Evolutionary conservation across 352 stramenopile species (phyloP), one percentile per base, ranked within the genome.

Genomic region (Phytopythium vexans): DNA sequence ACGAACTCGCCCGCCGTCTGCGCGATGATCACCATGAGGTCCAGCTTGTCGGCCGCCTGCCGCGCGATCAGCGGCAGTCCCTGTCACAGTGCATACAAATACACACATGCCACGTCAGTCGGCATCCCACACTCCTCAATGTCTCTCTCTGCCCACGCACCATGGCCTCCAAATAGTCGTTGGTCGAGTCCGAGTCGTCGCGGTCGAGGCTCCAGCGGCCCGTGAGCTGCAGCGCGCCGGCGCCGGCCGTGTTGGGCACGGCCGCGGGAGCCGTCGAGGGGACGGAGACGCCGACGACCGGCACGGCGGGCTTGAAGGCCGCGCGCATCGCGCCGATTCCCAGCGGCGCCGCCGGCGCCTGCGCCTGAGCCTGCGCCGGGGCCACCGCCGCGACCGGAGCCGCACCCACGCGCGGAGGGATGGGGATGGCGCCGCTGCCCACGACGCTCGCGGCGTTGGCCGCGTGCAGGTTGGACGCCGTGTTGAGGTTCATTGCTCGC

Each of bases 131-230:
- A n/a, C n/a, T n/a, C n/a, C n/a, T n/a, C n/a, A n/a, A n/a, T n/a
- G n/a, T n/a, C 14, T 44, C 9, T 9, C 5, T 15, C 27, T 4
- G 31, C 37, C 8, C 1, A 42, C 49, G 37, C 43, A 83, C 73
- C 83, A 95, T 95, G 52, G 86, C 86, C 60, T 95, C 86, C 43
- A 95, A 62, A 58, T 95, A 95, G 63, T 92, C 82, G 64, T 95
- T 94, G 39, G 86, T 95, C 68, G 86, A 95, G 68, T 95, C 86
- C 55, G 86, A 95, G 70, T 89, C 83, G 14, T 93, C 82, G 33
- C 83, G 79, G 60, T 95, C 86, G 15, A 95, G 68, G 35, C 80
- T 86, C 86, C 86, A 95, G 54, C 82, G 85, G 0, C 86, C 86
- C 3, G 86, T 92, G 16, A 95, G 68, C 58, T 94, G 86, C 54